Percentiles rank a stretch among this genome's conserved stretches.
These are phyloP conservation scores for Pyronema omphalodes DNA, from an alignment of 495 filamentous ascomycete genomes.

Conservation along the genomic window DNA sequence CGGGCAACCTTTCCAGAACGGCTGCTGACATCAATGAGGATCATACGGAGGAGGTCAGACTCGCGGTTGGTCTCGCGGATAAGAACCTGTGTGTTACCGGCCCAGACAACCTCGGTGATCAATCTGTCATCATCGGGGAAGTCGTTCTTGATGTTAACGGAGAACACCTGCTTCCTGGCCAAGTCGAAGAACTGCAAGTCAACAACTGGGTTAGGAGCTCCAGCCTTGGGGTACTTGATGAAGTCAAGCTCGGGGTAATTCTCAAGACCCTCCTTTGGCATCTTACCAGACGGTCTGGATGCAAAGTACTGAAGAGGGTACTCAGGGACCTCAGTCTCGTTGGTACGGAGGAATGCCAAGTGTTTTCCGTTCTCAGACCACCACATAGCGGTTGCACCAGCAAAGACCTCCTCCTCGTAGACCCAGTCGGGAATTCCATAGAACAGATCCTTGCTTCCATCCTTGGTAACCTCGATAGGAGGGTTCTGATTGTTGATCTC, in stretches of 20 bases:
- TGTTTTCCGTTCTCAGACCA: constrained; percentile 79
- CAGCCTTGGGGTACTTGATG: constrained; percentile 96
- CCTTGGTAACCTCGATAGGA: constrained; percentile 59
- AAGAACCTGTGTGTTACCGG: constrained; percentile 54
- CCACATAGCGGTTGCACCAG: constrained; percentile 70
- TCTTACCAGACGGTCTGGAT: constrained; percentile 61
- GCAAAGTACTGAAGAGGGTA: constrained; percentile 91
- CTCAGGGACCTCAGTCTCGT: constrained; percentile 79
- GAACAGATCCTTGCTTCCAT: constrained; percentile 73
- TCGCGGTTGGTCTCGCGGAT: constrained; percentile 87
- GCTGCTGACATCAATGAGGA: constrained; percentile 60
- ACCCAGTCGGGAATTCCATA: constrained; percentile 99
- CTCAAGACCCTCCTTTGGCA: constrained; percentile 55
- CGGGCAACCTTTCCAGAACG: constrained; percentile 66
- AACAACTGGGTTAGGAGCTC: constrained; percentile 80
- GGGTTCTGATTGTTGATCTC: constrained; percentile 35
- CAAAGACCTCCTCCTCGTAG: constrained; percentile 90
- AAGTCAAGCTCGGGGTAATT: constrained; percentile 75
- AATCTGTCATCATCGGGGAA: constrained; percentile 68
- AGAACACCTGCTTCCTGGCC: constrained; percentile 57
- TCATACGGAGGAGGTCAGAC: constrained; percentile 71
- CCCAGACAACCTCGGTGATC: constrained; percentile 90
- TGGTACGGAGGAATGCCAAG: constrained; percentile 77
- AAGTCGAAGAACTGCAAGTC: constrained; percentile 79
- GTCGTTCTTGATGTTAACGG: constrained; percentile 54